phyloP scores from a whole-genome alignment of 345 rosid genomes.

The Eucalyptus guilfoylei region DNA sequence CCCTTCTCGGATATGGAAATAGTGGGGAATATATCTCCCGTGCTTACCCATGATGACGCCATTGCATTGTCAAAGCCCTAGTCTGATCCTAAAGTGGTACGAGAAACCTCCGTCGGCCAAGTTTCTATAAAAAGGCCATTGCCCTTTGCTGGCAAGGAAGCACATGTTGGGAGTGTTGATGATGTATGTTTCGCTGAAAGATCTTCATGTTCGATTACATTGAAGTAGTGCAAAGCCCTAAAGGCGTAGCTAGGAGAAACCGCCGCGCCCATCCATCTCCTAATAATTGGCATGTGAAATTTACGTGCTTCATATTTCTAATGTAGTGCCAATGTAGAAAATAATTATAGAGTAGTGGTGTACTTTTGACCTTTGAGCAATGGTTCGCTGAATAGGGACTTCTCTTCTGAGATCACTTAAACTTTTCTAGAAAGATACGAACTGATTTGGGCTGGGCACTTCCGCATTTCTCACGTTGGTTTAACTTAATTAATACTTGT shows the following conservation, averaged over 20 bases:
- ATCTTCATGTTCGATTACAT: no score
- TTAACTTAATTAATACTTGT: neutral
- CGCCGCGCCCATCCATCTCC: no score
- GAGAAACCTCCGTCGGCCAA: no score
- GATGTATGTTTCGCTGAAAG: no score
- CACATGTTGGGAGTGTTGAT: no score
- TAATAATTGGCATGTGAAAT: neutral
- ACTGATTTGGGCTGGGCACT: neutral
- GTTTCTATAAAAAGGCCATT: no score
- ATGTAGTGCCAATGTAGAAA: neutral
- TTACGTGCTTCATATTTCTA: neutral
- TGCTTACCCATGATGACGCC: neutral
- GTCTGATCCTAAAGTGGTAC: neutral
- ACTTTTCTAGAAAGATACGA: neutral
- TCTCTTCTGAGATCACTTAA: neutral
- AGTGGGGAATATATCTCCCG: neutral
- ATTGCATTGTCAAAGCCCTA: neutral
- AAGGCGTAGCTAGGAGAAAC: no score
- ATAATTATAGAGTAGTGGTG: neutral
- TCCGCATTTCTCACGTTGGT: neutral
- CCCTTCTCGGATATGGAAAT: constrained; percentile 30
- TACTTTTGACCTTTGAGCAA: neutral
- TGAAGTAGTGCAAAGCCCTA: no score
- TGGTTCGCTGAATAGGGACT: neutral
- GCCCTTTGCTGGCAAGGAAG: no score